A percentile compares a stretch with the other conserved stretches of the same genome.
Conservation (phyloP, 31 red algal genomes). For the Bonnemaisonia californica region DNA sequence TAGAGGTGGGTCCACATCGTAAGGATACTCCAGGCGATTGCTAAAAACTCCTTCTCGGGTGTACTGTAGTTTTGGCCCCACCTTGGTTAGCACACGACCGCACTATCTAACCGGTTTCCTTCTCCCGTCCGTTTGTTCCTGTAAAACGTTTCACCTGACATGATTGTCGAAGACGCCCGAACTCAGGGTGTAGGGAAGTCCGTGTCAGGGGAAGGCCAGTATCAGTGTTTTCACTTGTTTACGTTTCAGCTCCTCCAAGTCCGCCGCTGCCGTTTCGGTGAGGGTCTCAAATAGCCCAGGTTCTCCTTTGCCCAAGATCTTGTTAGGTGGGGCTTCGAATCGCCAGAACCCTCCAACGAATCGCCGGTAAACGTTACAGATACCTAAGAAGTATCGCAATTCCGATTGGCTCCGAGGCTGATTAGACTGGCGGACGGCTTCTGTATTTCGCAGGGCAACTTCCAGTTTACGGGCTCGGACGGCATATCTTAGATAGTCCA, state of each 20-base stretch:
- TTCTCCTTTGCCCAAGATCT: background rate
- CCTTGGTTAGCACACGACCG: background rate
- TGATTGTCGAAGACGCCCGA: background rate
- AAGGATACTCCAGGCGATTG: slow-evolving; percentile 6
- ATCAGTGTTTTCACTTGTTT: background rate
- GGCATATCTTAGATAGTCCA: slow-evolving; percentile 7
- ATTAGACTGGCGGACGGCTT: background rate
- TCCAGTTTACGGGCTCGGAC: slow-evolving; percentile 9
- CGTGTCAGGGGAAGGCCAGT: background rate
- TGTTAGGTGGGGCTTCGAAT: background rate
- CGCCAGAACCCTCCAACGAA: slow-evolving; percentile 1
- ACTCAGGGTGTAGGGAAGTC: background rate
- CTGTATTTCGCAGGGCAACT: slow-evolving; percentile 4
- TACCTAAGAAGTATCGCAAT: slow-evolving; percentile 4
- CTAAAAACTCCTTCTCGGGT: slow-evolving; percentile 40
- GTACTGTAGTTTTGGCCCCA: slow-evolving; percentile 12
- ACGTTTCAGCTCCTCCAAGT: background rate
- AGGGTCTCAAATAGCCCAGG: background rate
- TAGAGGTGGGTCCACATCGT: slow-evolving; percentile 11
- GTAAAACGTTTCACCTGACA: background rate
- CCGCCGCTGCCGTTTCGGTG: background rate
- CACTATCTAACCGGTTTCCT: background rate
- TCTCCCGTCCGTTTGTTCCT: background rate
- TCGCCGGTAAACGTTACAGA: slow-evolving; percentile 17
- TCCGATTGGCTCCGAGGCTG: background rate